Conservation (phyloP, 371 early-diverging fungal genomes). For the Parasitella parasitica region DNA sequence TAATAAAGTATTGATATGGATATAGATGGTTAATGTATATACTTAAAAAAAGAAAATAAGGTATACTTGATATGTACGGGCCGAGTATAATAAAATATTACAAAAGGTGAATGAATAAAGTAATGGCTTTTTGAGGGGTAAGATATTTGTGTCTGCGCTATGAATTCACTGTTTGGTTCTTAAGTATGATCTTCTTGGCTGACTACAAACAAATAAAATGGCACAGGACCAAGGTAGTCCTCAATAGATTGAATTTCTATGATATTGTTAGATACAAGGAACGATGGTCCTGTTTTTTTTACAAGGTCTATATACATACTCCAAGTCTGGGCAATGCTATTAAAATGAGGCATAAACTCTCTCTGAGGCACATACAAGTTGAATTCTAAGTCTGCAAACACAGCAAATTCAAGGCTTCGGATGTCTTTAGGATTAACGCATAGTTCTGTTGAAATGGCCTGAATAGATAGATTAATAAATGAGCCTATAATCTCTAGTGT, state of each 20-base stretch:
- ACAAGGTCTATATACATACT: background rate
- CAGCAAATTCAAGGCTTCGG: conserved; percentile 76
- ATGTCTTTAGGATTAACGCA: conserved; percentile 77
- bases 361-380: conserved; percentile 72
- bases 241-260: conserved; percentile 3
- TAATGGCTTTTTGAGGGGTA: too few relatives aligned
- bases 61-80: too few relatives aligned
- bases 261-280: background rate
- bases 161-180: background rate
- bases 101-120: too few relatives aligned
- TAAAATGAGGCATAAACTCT: conserved; percentile 87
- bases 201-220: conserved; percentile 1
- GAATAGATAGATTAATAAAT: background rate
- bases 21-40: too few relatives aligned
- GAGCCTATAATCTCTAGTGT: background rate
- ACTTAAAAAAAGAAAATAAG: too few relatives aligned
- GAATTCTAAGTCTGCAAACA: conserved; percentile 84
- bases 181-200: background rate
- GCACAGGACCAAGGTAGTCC: background rate
- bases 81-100: too few relatives aligned
- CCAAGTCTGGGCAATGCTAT: conserved; percentile 54
- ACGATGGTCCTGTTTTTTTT: too few relatives aligned
- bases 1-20: too few relatives aligned
- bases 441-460: conserved; percentile 47
- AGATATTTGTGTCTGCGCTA: background rate